Base-by-base conservation (phyloP, 345 rosid genomes). In the Cardiospermum halicacabum region DNA sequence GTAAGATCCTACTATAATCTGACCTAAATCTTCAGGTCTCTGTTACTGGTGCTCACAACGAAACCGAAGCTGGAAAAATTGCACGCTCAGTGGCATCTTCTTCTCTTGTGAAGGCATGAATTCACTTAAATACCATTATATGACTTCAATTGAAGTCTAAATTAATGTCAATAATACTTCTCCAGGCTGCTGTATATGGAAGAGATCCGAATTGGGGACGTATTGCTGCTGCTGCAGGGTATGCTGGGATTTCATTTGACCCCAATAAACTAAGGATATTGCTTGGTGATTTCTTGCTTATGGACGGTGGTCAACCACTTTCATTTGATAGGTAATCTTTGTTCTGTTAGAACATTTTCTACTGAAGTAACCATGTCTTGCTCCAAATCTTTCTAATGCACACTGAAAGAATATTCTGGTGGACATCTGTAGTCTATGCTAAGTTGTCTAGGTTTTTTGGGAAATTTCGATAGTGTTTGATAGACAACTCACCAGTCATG, bases 121-220 rank as follows among this genome's bases (percentile, higher is more conserved):
- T 64, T 36, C 25, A 73, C 60, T 30, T 48, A 15, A n/a, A n/a
- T 50, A 32, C 21, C 31, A 45, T 13, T 59, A 53, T 67, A 31
- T 49, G 51, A 53, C 66, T 64, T 73, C 60, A 67, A 16, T 47
- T 53, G 4, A 12, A 64, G 27, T 64, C 59, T 78, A 56, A n/a
- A 77, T 69, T 68, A 39, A 13, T 55, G 50, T 31, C 36, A 30
- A n/a, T 65, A 55, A 56, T 77, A 56, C 36, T 72, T 42, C n/a
- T n/a, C 51, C 69, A 93, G 97, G 95, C 97, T 64, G 98, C 97
- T 10, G 85, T 91, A 11, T 93, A 88, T 42, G 97, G 96, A 6
- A 89, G 96, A 86, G 97, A 94, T 78, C 97, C 97, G 5, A 87
- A 94, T 66, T 89, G 96, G 99, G 97, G 99, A 39, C 84, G 96